phyloP scores from a whole-genome alignment of 345 rosid species.

The Populus tremula region DNA sequence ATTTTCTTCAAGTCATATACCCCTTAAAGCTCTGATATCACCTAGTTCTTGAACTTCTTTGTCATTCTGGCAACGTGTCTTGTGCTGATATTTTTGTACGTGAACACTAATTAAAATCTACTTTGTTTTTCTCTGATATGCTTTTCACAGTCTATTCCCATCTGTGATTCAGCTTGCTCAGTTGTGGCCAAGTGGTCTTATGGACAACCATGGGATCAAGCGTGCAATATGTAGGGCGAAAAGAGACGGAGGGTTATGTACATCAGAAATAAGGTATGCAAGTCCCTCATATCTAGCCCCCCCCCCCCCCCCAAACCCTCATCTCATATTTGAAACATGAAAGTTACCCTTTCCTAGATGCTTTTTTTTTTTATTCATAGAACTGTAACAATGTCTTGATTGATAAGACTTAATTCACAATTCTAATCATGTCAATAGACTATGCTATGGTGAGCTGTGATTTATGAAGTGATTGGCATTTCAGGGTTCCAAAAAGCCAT shows the following conservation, averaged over 20 bases:
- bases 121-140: slow-evolving; percentile 8
- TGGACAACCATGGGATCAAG: slow-evolving; percentile 90
- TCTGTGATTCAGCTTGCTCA: slow-evolving; percentile 65
- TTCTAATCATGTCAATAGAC: neutral
- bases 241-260: slow-evolving; percentile 52
- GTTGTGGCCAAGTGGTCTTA: slow-evolving; percentile 77
- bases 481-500: neutral
- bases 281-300: neutral
- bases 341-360: neutral
- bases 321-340: neutral
- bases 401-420: neutral
- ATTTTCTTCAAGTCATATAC: neutral
- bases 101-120: neutral
- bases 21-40: neutral
- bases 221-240: slow-evolving; percentile 83
- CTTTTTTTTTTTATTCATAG: neutral
- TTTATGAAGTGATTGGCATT: neutral
- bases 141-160: slow-evolving; percentile 22
- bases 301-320: neutral
- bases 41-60: neutral
- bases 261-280: slow-evolving; percentile 44
- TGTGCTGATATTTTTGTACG: neutral
- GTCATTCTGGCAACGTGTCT: neutral
- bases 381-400: neutral
- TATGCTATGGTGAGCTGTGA: neutral